Evolutionary conservation across 345 rosid genomes (phyloP).

Genomic region (Lumnitzera littorea): DNA sequence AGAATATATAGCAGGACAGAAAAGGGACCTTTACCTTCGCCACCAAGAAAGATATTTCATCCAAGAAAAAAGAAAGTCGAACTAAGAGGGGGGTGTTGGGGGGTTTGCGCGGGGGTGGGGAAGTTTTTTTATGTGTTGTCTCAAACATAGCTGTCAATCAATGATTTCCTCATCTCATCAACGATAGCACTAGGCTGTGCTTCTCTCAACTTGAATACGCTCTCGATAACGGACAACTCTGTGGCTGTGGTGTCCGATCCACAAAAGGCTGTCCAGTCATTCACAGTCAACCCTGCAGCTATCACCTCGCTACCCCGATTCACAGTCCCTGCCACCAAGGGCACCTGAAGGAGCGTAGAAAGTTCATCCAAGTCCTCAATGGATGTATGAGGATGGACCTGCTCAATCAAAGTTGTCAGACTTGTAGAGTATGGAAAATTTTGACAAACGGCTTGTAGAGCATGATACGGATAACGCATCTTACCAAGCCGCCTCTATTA

Average conservation of each 20-base stretch:
- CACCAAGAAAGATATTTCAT: not conserved
- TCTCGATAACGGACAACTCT: conserved; percentile 81
- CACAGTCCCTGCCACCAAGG: conserved; percentile 70
- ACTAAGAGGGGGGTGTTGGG: too few species aligned
- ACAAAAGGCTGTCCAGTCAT: conserved; percentile 86
- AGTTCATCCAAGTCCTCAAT: conserved; percentile 80
- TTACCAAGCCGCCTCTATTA: conserved; percentile 90
- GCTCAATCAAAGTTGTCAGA: conserved; percentile 6
- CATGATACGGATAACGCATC: not conserved
- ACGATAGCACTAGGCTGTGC: conserved; percentile 77
- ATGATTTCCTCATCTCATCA: conserved; percentile 85
- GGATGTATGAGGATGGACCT: conserved; percentile 96
- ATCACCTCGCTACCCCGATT: conserved; percentile 89
- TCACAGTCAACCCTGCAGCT: conserved; percentile 75
- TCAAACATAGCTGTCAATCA: conserved; percentile 67
- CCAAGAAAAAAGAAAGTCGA: conserved; percentile 12
- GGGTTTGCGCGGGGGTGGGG: too few species aligned
- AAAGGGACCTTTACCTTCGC: too few species aligned
- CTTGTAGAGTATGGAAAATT: too few species aligned
- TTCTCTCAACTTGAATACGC: conserved; percentile 87
- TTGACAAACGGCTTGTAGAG: not conserved
- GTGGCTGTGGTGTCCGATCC: conserved; percentile 96
- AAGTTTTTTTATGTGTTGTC: too few species aligned
- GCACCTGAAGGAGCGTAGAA: conserved; percentile 81
- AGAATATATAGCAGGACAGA: too few species aligned